Percentiles rank a stretch among this genome's conserved stretches.
Evolutionary conservation across 768 basidiomycete genomes (phyloP).

Genomic region (Basidioascus undulatus): DNA sequence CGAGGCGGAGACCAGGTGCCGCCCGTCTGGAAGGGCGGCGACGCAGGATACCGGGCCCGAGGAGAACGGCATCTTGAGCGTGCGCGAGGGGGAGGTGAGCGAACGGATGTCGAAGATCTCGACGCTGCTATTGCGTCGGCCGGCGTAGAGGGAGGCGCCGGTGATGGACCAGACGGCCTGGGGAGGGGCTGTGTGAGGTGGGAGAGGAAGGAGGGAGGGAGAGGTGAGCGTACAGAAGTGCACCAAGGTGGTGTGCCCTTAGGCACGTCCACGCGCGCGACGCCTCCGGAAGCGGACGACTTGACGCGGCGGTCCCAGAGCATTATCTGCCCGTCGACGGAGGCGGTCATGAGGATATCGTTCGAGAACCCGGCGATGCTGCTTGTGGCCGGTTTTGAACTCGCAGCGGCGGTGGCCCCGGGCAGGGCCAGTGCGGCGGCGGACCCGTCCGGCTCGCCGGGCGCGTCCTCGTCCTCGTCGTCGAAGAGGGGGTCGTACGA

Average conservation of each 20-base stretch:
- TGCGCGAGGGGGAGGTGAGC: not conserved
- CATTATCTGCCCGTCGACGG: constrained; percentile 75
- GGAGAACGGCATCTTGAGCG: constrained; percentile 20
- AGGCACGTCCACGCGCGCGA: constrained; percentile 59
- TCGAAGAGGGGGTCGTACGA: constrained; percentile 80
- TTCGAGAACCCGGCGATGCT: constrained; percentile 33
- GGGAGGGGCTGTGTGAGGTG: not conserved
- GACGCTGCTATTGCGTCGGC: constrained; percentile 67
- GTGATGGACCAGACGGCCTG: constrained; percentile 88
- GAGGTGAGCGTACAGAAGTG: not conserved
- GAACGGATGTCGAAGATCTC: constrained; percentile 89
- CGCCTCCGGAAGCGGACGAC: constrained; percentile 32
- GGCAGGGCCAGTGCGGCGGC: constrained; percentile 6
- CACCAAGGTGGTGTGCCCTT: constrained; percentile 50
- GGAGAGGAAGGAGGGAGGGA: too few relatives aligned
- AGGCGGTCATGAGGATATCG: constrained; percentile 66
- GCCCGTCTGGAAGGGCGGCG: constrained; percentile 71
- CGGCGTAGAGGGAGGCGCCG: constrained; percentile 70
- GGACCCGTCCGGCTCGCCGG: constrained; percentile 23
- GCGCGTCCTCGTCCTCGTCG: constrained; percentile 41
- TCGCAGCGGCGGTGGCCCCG: constrained; percentile 5
- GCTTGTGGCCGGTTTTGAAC: not conserved
- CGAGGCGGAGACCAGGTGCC: constrained; percentile 75
- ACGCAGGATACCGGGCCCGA: constrained; percentile 84
- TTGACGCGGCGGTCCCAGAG: constrained; percentile 68